Percentiles rank a stretch among this genome's conserved stretches.
phyloP scores from a whole-genome alignment of 768 basidiomycete genomes.

The Hortiboletus campestris region DNA sequence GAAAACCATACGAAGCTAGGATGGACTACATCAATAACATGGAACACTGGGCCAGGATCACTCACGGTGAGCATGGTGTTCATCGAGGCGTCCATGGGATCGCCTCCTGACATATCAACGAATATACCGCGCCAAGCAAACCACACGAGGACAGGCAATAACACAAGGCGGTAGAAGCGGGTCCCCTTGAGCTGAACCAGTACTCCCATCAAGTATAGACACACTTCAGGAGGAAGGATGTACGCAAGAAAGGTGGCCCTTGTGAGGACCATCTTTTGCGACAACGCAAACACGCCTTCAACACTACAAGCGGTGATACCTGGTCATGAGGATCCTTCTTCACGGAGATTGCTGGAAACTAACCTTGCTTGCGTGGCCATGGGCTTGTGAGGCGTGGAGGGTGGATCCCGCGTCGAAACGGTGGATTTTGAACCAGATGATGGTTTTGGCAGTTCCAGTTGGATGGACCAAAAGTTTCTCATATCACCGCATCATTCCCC shows the following conservation, averaged over 20 bases:
- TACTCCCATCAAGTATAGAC: conserved; percentile 50
- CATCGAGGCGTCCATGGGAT: conserved; percentile 3
- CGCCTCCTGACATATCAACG: conserved; percentile 24
- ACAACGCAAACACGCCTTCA: neutral
- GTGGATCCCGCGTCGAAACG: neutral
- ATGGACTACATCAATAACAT: neutral
- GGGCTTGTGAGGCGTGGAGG: neutral
- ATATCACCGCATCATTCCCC: neutral
- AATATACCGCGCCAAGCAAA: conserved; percentile 39
- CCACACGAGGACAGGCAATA: conserved; percentile 48
- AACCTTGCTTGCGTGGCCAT: conserved; percentile 7
- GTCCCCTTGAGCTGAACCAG: conserved; percentile 48
- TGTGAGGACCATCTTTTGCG: conserved; percentile 10
- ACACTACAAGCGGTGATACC: neutral
- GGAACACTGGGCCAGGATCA: neutral
- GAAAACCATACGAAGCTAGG: conserved; percentile 15
- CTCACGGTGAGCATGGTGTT: conserved; percentile 22
- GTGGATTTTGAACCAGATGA: neutral
- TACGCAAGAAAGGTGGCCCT: conserved; percentile 30
- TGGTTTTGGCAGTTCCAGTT: neutral
- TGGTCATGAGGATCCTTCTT: neutral
- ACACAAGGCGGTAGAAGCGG: conserved; percentile 40
- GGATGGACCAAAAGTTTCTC: neutral
- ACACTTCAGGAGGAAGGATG: conserved; percentile 41
- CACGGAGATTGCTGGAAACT: neutral